A percentile compares a stretch with the other conserved stretches of the same genome.
Evolutionary conservation across 2,329 filamentous ascomycete species (phyloP).

Genomic region (Phyllachora maydis): DNA sequence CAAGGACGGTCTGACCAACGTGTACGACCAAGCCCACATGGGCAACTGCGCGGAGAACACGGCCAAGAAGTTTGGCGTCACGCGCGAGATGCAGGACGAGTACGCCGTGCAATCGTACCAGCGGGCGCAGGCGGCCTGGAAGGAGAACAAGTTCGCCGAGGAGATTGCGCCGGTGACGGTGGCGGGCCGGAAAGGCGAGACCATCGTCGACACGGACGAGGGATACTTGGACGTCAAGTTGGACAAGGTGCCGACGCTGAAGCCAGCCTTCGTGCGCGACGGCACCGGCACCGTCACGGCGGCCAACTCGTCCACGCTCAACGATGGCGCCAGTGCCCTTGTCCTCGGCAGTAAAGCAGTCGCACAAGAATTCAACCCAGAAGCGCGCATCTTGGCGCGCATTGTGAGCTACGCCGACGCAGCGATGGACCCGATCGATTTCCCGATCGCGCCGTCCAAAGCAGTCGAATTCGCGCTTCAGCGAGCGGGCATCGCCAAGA

Average conservation of each 20-base stretch:
- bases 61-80: conserved; percentile 67
- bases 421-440: conserved; percentile 78
- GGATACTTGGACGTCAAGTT: conserved; percentile 72
- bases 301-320: conserved; percentile 83
- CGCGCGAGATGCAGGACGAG: conserved; percentile 71
- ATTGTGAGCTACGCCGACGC: conserved; percentile 80
- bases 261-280: conserved; percentile 76
- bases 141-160: conserved; percentile 60
- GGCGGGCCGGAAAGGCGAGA: conserved; percentile 65
- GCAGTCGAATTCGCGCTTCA: conserved; percentile 79
- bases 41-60: conserved; percentile 91
- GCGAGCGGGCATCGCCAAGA: conserved; percentile 74
- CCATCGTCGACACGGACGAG: conserved; percentile 63
- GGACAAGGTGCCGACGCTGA: conserved; percentile 70
- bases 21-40: conserved; percentile 96
- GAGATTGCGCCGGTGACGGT: conserved; percentile 82
- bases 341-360: conserved; percentile 67
- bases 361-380: conserved; percentile 57
- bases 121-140: conserved; percentile 80
- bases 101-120: conserved; percentile 83
- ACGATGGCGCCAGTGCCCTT: conserved; percentile 81
- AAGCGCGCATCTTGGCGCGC: conserved; percentile 66
- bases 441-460: conserved; percentile 80
- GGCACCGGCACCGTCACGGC: conserved; percentile 83
- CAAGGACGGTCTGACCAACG: conserved; percentile 88